Evolutionary conservation across 78 protist species (phyloP), one percentile per base, ranked within the genome.

Genomic region (Dictyostelium capitatum): DNA sequence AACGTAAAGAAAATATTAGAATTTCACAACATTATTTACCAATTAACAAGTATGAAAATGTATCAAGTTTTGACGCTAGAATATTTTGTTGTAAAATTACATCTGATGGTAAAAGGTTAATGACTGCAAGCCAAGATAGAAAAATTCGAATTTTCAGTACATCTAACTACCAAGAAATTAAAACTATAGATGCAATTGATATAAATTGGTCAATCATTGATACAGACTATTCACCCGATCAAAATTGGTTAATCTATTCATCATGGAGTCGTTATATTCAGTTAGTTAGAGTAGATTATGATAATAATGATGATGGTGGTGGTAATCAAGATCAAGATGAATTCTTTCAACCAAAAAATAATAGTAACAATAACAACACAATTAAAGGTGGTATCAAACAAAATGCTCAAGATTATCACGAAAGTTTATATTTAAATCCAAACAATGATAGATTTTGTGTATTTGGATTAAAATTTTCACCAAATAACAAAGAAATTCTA

Each of bases 91-190:
- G 97, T 37, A 32, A 50, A 54, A 75, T 46, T 4, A 20, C 62
- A 9, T n/a, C 65, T 4, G 84, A 82, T 50, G 94, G 97, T 6
- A 50, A 47, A 17, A 82, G 54, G 4, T 89, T 83, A 25, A 74
- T 95, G 91, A 79, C 89, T 12, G 97, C 97, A 5, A 51, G 93
- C 10, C 92, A 89, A 67, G 94, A 94, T 56, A 46, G 15, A 69
- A 48, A 4, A 9, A 83, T 95, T 32, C 77, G 92, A 23, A 43
- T 90, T 47, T 95, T 37, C 73, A 74, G 74, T 41, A 62, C 92
- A 9, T 8, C 14, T 37, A 75, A 19, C 6, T 90, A 53, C 73
- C 10, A 37, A 10, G 48, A 50, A 23, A 20, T 28, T 14, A 62
- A 64, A 12, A 17, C 17, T 4, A 69, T 90, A n/a, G 28, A 32